Conservation (phyloP, 371 early-diverging fungal species). For the Blakeslea trispora region DNA sequence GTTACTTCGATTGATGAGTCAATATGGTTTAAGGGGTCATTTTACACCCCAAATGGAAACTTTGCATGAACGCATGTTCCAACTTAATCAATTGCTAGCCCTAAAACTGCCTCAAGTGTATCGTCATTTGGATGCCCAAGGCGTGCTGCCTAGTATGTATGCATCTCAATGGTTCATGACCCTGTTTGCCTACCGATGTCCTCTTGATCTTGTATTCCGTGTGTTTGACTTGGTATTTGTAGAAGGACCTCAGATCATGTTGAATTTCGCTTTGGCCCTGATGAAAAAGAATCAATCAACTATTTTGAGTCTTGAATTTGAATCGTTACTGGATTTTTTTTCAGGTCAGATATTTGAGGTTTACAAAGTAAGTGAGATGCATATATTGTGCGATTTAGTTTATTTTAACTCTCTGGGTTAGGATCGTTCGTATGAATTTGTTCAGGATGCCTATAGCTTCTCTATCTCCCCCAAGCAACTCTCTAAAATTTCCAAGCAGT, state of each 20-base stretch:
- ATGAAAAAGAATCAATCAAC: conserved; percentile 74
- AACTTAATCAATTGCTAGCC: conserved; percentile 80
- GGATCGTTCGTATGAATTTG: conserved; percentile 26
- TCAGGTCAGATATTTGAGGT: conserved; percentile 75
- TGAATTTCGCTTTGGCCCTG: conserved; percentile 85
- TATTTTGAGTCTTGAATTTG: conserved; percentile 80
- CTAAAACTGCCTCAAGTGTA: conserved; percentile 69
- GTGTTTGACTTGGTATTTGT: conserved; percentile 90
- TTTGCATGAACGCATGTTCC: conserved; percentile 78
- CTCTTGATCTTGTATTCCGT: conserved; percentile 80
- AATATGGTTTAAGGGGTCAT: conserved; percentile 79
- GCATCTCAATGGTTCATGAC: conserved; percentile 87
- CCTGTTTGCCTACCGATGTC: conserved; percentile 80
- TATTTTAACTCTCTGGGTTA: no score
- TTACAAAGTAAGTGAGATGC: conserved; percentile 49
- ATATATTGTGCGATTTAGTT: neutral
- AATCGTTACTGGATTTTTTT: conserved; percentile 80
- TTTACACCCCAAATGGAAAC: conserved; percentile 83
- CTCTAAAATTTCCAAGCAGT: conserved; percentile 32
- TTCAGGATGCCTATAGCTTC: conserved; percentile 38
- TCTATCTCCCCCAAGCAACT: conserved; percentile 26
- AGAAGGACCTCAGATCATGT: conserved; percentile 81
- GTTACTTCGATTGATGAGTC: conserved; percentile 65
- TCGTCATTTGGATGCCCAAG: conserved; percentile 72
- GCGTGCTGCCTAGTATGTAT: conserved; percentile 76